Percentiles rank a stretch among this genome's conserved stretches.
Conservation (phyloP, 305 asterid genomes). For the Rubia peregrina region DNA sequence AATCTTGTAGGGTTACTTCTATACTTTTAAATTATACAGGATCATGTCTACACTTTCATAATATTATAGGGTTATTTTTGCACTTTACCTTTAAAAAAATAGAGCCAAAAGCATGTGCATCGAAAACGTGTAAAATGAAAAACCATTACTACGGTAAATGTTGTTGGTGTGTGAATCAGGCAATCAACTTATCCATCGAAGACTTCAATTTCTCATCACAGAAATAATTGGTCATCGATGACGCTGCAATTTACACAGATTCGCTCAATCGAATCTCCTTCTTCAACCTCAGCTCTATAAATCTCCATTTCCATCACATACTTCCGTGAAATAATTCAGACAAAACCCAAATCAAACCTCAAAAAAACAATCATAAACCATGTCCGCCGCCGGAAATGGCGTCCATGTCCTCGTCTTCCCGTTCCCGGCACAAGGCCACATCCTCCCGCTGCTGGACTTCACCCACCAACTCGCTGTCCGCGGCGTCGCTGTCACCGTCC, state of each 20-base stretch:
- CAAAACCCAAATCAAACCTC: background rate
- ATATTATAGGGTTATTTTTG: too few relatives aligned
- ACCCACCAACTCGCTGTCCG: constrained; percentile 50
- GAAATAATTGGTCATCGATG: background rate
- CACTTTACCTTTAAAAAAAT: too few relatives aligned
- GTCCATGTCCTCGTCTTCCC: constrained; percentile 58
- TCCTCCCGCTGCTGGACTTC: constrained; percentile 54
- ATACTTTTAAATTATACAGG: too few relatives aligned
- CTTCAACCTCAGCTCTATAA: background rate
- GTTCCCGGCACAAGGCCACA: constrained; percentile 82
- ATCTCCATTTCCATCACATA: background rate
- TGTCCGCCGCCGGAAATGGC: constrained; percentile 27
- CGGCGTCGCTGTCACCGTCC: constrained; percentile 42
- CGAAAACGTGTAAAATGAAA: too few relatives aligned
- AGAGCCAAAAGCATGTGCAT: too few relatives aligned
- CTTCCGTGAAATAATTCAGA: background rate
- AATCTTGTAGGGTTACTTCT: too few relatives aligned
- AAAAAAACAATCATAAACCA: background rate
- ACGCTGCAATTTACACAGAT: background rate
- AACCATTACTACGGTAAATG: too few relatives aligned
- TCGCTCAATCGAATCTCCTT: background rate
- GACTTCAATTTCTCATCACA: background rate
- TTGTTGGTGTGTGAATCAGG: too few relatives aligned
- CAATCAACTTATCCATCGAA: too few relatives aligned
- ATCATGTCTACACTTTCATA: too few relatives aligned